Evolutionary conservation across 2,329 filamentous ascomycete genomes (phyloP).

Genomic region (Colletotrichum plurivorum): DNA sequence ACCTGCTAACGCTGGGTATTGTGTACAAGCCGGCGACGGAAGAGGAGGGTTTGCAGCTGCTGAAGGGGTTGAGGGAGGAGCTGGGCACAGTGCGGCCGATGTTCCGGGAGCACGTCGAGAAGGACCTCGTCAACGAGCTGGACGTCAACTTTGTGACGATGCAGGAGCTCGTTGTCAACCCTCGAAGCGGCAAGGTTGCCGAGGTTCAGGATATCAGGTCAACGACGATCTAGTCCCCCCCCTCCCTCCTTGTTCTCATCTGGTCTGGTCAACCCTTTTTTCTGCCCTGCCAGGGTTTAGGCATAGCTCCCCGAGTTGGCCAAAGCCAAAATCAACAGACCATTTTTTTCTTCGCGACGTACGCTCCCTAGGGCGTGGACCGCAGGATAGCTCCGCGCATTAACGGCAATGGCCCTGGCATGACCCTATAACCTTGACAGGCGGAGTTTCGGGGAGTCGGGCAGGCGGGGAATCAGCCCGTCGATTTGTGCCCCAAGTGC

Average conservation of each 20-base stretch:
- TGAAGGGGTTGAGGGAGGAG: slow-evolving; percentile 11
- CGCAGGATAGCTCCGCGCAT: no score
- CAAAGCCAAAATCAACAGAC: no score
- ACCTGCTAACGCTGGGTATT: slow-evolving; percentile 27
- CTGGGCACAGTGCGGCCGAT: slow-evolving; percentile 28
- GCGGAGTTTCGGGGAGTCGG: no score
- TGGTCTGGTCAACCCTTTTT: no score
- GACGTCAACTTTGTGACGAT: slow-evolving; percentile 20
- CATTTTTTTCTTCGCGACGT: no score
- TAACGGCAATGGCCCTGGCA: no score
- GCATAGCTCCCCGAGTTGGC: neutral
- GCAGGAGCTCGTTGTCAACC: slow-evolving; percentile 31
- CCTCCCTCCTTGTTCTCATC: neutral
- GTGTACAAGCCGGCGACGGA: slow-evolving; percentile 9
- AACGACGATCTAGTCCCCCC: slow-evolving; percentile 15
- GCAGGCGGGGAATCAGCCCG: no score
- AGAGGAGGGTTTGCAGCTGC: slow-evolving; percentile 21
- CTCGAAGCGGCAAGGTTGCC: slow-evolving; percentile 28
- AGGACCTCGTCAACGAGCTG: slow-evolving; percentile 30
- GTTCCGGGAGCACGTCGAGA: slow-evolving; percentile 35
- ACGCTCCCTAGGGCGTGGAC: no score
- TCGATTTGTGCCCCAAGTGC: no score
- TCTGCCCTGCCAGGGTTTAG: neutral
- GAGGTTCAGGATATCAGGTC: slow-evolving; percentile 33
- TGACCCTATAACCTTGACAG: no score